Conservation (phyloP, 768 basidiomycete genomes). For the Fomitopsis pulvina region DNA sequence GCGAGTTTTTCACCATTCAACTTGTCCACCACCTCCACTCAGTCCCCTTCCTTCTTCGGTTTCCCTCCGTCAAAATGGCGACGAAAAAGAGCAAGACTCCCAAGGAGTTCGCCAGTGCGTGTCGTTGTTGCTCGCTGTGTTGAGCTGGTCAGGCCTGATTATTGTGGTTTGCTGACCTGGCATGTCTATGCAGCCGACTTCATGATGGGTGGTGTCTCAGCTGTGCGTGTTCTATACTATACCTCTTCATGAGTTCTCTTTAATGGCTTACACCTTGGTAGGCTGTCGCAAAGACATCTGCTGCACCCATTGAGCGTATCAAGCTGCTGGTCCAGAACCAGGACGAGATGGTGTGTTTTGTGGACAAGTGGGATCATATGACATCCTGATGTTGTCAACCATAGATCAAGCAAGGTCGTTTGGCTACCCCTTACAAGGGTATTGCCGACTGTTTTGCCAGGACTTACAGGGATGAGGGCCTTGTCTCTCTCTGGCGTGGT, state of each 20-base stretch:
- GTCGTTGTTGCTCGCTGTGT: slow-evolving; percentile 7
- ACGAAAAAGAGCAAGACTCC: slow-evolving; percentile 81
- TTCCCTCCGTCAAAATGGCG: slow-evolving; percentile 61
- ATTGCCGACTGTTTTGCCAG: slow-evolving; percentile 86
- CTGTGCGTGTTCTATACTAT: slow-evolving; percentile 43
- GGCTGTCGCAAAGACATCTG: slow-evolving; percentile 98
- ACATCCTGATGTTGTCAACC: not conserved
- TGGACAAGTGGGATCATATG: not conserved
- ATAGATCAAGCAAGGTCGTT: slow-evolving; percentile 99
- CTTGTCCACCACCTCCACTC: slow-evolving; percentile 45
- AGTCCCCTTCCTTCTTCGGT: slow-evolving; percentile 31
- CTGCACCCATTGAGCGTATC: slow-evolving; percentile 99
- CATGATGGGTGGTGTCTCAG: slow-evolving; percentile 95
- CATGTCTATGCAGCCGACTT: slow-evolving; percentile 62
- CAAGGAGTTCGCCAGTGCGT: slow-evolving; percentile 83
- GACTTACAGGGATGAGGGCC: slow-evolving; percentile 93
- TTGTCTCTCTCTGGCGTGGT: slow-evolving; percentile 95
- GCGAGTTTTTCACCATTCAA: slow-evolving; percentile 31
- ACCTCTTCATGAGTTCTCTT: not conserved
- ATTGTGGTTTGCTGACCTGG: slow-evolving; percentile 26
- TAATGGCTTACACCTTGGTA: too few species aligned
- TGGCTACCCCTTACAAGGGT: slow-evolving; percentile 94
- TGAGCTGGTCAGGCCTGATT: not conserved
- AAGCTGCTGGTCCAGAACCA: slow-evolving; percentile 98
- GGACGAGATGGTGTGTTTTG: slow-evolving; percentile 91